A percentile compares a stretch with the other conserved stretches of the same genome.
Evolutionary conservation across 1,284 basidiomycete species (phyloP).

Genomic region (Acaromyces ingoldii): DNA sequence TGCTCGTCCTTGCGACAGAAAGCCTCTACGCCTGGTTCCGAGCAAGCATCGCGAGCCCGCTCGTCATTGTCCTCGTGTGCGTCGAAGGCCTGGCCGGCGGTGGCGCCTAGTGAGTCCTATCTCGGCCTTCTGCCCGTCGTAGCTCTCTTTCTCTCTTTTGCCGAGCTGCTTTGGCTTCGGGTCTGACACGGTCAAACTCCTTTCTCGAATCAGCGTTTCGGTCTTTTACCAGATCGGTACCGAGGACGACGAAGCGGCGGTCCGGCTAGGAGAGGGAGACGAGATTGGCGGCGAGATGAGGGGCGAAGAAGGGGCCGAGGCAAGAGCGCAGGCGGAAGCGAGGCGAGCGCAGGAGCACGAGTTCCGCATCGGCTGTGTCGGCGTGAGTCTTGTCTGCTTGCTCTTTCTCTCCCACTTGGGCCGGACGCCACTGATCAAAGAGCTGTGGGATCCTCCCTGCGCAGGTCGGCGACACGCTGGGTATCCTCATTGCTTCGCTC

Average conservation of each 20-base stretch:
- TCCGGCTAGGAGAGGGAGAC: conserved; percentile 1
- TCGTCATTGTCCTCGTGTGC: conserved; percentile 45
- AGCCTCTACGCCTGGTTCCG: conserved; percentile 51
- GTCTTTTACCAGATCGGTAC: conserved; percentile 44
- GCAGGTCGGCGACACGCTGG: conserved; percentile 42
- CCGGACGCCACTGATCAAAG: background rate
- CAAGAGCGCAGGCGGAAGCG: conserved; percentile 1
- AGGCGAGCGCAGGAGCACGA: conserved; percentile 42
- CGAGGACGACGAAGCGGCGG: conserved; percentile 11
- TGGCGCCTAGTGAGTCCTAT: conserved; percentile 17
- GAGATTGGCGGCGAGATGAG: background rate
- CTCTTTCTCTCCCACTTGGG: too few relatives aligned
- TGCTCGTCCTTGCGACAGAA: conserved; percentile 63
- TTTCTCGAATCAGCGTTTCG: conserved; percentile 7
- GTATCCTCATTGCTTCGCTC: conserved; percentile 41
- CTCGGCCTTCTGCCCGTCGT: background rate
- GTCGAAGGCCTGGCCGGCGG: conserved; percentile 32
- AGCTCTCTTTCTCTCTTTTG: background rate
- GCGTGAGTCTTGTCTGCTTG: conserved; percentile 28
- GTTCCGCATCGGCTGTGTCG: conserved; percentile 47
- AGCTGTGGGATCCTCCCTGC: background rate
- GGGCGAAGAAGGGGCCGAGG: conserved; percentile 1
- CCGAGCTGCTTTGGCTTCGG: background rate
- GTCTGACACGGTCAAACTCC: background rate
- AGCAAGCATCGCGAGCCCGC: conserved; percentile 35